Evolutionary conservation across 2,329 filamentous ascomycete genomes (phyloP).

Genomic region (Cryphonectria parasitica): DNA sequence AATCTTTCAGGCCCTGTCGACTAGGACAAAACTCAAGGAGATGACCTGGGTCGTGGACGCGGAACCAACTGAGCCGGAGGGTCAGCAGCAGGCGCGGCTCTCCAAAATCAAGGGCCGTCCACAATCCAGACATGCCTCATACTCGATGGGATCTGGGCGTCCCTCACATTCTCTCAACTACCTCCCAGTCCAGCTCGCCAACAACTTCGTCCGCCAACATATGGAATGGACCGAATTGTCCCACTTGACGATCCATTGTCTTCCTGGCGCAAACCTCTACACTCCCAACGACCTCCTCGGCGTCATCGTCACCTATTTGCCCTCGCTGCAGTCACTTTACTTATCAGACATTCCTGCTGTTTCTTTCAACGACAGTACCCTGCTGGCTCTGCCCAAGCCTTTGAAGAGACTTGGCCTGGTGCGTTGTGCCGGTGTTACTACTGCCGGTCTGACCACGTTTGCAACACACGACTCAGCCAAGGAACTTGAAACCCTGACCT

Average conservation of each 20-base stretch:
- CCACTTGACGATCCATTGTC: conserved; percentile 62
- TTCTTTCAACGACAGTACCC: conserved; percentile 60
- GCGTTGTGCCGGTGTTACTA: conserved; percentile 59
- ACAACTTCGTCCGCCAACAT: conserved; percentile 48
- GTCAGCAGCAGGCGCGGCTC: conserved; percentile 43
- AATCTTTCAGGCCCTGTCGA: conserved; percentile 63
- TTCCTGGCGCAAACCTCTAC: conserved; percentile 57
- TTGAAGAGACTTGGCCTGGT: conserved; percentile 60
- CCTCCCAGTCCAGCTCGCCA: conserved; percentile 44
- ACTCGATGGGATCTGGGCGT: conserved; percentile 8
- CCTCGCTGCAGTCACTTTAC: conserved; percentile 61
- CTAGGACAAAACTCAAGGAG: conserved; percentile 57
- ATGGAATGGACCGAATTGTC: conserved; percentile 58
- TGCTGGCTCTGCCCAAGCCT: conserved; percentile 55
- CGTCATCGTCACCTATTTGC: conserved; percentile 53
- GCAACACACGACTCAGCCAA: conserved; percentile 53
- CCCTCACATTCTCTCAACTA: conserved; percentile 39
- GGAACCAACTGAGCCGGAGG: conserved; percentile 26
- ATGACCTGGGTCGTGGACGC: conserved; percentile 62
- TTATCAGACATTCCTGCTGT: conserved; percentile 59
- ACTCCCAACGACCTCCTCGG: conserved; percentile 54
- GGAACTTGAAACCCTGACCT: conserved; percentile 52
- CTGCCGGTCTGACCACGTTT: conserved; percentile 59
- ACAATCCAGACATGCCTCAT: conserved; percentile 6
- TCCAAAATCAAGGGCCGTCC: conserved; percentile 42